phyloP scores from a whole-genome alignment of 2,329 filamentous ascomycete species.

The Karstenula rhodostoma region DNA sequence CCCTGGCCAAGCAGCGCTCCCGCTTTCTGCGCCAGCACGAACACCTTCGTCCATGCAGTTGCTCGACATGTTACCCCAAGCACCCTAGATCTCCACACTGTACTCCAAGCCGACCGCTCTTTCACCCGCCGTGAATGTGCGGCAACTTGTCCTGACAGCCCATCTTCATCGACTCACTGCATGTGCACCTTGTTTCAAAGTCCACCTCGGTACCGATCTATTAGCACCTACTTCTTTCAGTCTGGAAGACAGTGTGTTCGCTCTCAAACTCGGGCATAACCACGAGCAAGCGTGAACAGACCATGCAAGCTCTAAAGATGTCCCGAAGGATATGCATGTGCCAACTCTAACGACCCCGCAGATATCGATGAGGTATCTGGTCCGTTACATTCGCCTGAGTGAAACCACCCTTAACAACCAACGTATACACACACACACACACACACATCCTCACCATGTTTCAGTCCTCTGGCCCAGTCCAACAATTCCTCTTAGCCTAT shows the following conservation, averaged over 20 bases:
- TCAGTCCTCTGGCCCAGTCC: neutral
- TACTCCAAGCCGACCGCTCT: conserved; percentile 6
- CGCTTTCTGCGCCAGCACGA: neutral
- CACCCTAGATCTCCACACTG: neutral
- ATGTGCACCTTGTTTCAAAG: neutral
- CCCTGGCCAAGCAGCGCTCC: neutral
- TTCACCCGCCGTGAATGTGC: neutral
- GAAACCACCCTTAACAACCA: neutral
- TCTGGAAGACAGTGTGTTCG: neutral
- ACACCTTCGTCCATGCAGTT: neutral
- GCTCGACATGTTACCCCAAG: conserved; percentile 3
- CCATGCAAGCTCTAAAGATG: neutral
- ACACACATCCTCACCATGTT: neutral
- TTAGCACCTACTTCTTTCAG: neutral
- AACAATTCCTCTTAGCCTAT: neutral
- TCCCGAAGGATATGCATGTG: neutral
- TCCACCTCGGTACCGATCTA: neutral
- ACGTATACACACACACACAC: neutral
- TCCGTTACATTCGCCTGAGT: neutral
- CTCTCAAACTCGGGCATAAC: neutral
- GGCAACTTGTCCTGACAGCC: neutral
- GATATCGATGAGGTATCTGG: neutral
- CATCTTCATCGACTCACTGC: neutral
- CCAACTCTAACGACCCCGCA: neutral
- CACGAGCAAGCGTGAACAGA: neutral